Evolutionary conservation across 139 green algal genomes (phyloP).

Genomic region (Ettlia oleoabundans): DNA sequence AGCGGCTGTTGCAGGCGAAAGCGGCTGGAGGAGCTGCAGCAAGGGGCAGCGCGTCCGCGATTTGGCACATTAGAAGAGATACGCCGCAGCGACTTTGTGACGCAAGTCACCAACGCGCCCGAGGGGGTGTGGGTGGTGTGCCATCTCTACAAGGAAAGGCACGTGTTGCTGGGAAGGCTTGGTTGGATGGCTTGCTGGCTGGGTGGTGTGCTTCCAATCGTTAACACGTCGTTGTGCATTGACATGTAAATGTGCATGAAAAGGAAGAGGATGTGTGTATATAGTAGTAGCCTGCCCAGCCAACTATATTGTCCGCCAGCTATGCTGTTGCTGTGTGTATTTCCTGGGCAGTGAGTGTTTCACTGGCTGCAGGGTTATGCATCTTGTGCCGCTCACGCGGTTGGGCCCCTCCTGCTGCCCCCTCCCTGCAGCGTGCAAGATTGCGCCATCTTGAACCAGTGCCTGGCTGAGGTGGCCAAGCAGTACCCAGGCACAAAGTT

Average conservation of each 20-base stretch:
- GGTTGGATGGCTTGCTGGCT: neutral
- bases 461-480: slow-evolving; percentile 75
- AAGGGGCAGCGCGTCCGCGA: slow-evolving; percentile 38
- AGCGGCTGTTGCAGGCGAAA: slow-evolving; percentile 63
- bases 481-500: slow-evolving; percentile 88
- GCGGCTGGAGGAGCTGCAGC: slow-evolving; percentile 75
- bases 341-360: too few species aligned
- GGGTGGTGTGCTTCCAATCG: too few species aligned
- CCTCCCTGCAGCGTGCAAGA: slow-evolving; percentile 62
- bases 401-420: too few species aligned
- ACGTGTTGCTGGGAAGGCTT: neutral
- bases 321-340: too few species aligned
- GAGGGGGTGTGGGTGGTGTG: slow-evolving; percentile 81
- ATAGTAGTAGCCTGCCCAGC: too few species aligned
- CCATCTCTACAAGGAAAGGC: slow-evolving; percentile 84
- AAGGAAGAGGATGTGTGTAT: too few species aligned
- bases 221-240: neutral
- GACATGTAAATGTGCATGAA: too few species aligned
- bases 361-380: too few species aligned
- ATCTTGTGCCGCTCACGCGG: too few species aligned
- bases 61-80: slow-evolving; percentile 81
- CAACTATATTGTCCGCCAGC: too few species aligned
- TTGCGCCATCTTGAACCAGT: slow-evolving; percentile 71
- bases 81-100: slow-evolving; percentile 75
- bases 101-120: slow-evolving; percentile 82